Evolutionary conservation across 2,329 filamentous ascomycete genomes (phyloP).

Genomic region (Paecilomyces fulvus): DNA sequence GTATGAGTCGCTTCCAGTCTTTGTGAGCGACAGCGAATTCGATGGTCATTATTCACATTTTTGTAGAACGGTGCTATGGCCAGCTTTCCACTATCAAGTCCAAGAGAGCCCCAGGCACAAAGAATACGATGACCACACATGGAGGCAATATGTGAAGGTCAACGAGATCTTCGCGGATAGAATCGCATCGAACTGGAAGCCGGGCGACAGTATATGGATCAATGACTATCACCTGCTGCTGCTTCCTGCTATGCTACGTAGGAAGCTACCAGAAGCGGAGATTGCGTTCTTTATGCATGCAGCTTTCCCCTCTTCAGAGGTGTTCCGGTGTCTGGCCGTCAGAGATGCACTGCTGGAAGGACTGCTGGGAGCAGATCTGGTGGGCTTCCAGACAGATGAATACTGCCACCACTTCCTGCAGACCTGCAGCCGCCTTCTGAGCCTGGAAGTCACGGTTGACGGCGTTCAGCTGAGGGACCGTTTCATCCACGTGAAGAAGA

Average conservation of each 20-base stretch:
- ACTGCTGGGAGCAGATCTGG: slow-evolving; percentile 82
- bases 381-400: slow-evolving; percentile 88
- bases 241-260: slow-evolving; percentile 75
- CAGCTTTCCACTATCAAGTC: slow-evolving; percentile 94
- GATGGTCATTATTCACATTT: slow-evolving; percentile 91
- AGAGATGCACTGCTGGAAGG: slow-evolving; percentile 79
- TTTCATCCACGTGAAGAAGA: slow-evolving; percentile 73
- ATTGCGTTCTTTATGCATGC: slow-evolving; percentile 95
- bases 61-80: slow-evolving; percentile 94
- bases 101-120: slow-evolving; percentile 96
- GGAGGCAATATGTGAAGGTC: slow-evolving; percentile 83
- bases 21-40: slow-evolving; percentile 81
- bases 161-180: slow-evolving; percentile 88
- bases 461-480: slow-evolving; percentile 81
- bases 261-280: slow-evolving; percentile 74
- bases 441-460: slow-evolving; percentile 73
- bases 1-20: slow-evolving; percentile 73
- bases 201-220: slow-evolving; percentile 84
- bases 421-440: slow-evolving; percentile 80
- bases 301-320: slow-evolving; percentile 89
- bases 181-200: slow-evolving; percentile 82
- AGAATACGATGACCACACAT: slow-evolving; percentile 92
- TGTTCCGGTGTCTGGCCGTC: slow-evolving; percentile 80
- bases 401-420: slow-evolving; percentile 90
- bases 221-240: slow-evolving; percentile 91